phyloP scores from a whole-genome alignment of 2,329 filamentous ascomycete species.

The Talaromyces funiculosus region DNA sequence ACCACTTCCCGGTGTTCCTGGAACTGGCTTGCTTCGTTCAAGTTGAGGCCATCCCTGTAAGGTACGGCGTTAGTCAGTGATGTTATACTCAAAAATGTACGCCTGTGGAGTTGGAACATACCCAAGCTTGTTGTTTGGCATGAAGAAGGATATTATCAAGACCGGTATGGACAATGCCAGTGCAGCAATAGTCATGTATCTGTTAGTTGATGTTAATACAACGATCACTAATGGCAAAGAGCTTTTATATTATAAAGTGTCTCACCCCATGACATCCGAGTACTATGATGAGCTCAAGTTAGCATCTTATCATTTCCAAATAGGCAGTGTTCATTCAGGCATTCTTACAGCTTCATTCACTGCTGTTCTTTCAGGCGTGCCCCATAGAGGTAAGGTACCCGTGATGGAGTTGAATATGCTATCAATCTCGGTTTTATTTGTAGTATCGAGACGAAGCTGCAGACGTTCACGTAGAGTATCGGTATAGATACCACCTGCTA shows the following conservation, averaged over 20 bases:
- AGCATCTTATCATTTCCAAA: background rate
- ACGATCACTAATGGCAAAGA: no score
- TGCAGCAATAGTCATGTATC: background rate
- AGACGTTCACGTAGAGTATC: conserved; percentile 37
- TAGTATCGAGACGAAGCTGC: conserved; percentile 32
- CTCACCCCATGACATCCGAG: background rate
- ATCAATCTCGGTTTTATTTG: conserved; percentile 29
- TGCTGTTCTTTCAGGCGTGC: conserved; percentile 36
- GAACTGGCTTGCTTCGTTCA: background rate
- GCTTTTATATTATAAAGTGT: background rate
- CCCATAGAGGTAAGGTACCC: conserved; percentile 37
- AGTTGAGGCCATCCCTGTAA: background rate
- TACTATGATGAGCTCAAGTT: background rate
- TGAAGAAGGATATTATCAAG: background rate
- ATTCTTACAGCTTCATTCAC: conserved; percentile 37
- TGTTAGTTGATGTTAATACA: background rate
- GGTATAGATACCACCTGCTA: conserved; percentile 49
- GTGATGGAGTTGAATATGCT: conserved; percentile 45
- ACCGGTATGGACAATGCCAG: background rate
- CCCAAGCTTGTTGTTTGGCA: background rate
- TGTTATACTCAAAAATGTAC: background rate
- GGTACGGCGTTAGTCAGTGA: background rate
- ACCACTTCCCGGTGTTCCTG: background rate
- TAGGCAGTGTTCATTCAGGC: background rate
- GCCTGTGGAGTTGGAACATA: background rate